Conservation (phyloP, 306 rosid species). For the Vigna reflexopilosa region DNA sequence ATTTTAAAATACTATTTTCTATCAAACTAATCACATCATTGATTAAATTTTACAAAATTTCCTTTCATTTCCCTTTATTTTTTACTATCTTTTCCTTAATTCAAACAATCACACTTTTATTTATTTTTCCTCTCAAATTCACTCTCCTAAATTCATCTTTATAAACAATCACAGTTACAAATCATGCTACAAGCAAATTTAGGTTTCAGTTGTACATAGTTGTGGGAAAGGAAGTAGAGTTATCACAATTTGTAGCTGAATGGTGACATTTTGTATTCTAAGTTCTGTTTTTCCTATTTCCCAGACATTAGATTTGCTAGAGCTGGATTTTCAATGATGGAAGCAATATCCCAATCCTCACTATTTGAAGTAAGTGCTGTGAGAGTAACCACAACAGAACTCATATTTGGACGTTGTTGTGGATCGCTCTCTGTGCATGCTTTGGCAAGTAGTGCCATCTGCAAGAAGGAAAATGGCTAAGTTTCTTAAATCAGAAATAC, state of each 20-base stretch:
- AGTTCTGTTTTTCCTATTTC: slow-evolving; percentile 49
- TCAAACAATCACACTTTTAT: too few species aligned
- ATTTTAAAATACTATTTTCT: too few species aligned
- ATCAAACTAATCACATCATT: too few species aligned
- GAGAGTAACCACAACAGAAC: slow-evolving; percentile 84
- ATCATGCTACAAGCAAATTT: not conserved
- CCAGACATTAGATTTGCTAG: slow-evolving; percentile 76
- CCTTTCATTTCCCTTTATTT: too few species aligned
- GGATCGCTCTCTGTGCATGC: slow-evolving; percentile 78
- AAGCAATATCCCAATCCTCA: slow-evolving; percentile 83
- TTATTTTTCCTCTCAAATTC: too few species aligned
- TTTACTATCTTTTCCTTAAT: too few species aligned
- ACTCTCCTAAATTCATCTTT: too few species aligned
- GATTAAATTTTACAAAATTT: too few species aligned
- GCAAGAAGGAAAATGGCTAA: slow-evolving; percentile 42
- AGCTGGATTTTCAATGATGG: slow-evolving; percentile 70
- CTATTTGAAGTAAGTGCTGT: slow-evolving; percentile 75
- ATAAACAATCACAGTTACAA: not conserved
- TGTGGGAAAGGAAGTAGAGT: not conserved
- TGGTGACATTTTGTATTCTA: not conserved
- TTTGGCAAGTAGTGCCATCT: slow-evolving; percentile 83
- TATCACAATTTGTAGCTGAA: not conserved
- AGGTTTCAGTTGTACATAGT: not conserved
- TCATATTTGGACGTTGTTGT: slow-evolving; percentile 81
- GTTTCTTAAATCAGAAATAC: slow-evolving; percentile 9